Evolutionary conservation across 441 rosid species (phyloP).

Genomic region (Bruguiera hainesii): DNA sequence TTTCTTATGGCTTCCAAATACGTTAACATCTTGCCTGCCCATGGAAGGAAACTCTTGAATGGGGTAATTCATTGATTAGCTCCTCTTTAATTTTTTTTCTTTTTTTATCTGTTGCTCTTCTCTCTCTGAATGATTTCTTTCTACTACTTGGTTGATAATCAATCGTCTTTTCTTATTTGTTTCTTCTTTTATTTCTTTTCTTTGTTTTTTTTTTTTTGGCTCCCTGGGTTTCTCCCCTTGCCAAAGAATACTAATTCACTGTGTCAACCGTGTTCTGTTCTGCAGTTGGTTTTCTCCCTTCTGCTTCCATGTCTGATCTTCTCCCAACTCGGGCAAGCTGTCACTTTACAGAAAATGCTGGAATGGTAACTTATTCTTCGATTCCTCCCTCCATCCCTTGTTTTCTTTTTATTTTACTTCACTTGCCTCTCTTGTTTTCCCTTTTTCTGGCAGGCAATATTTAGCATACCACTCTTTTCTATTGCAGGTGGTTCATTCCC

Average conservation of each 20-base stretch:
- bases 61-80: slow-evolving; percentile 48
- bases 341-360: slow-evolving; percentile 75
- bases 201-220: not conserved
- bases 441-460: slow-evolving; percentile 1
- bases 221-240: not conserved
- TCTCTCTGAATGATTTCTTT: not conserved
- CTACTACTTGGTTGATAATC: not conserved
- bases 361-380: slow-evolving; percentile 53
- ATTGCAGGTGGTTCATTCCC: slow-evolving; percentile 96
- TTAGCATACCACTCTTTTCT: slow-evolving; percentile 12
- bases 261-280: slow-evolving; percentile 7
- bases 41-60: slow-evolving; percentile 82
- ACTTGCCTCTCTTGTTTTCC: not conserved
- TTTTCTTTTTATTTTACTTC: not conserved
- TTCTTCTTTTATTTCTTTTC: not conserved
- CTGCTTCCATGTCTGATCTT: slow-evolving; percentile 97
- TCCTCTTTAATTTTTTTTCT: not conserved
- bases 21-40: slow-evolving; percentile 86
- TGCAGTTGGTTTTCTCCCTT: slow-evolving; percentile 91
- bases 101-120: too few relatives aligned
- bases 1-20: slow-evolving; percentile 96
- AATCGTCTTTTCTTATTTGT: not conserved
- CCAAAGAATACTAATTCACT: not conserved
- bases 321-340: slow-evolving; percentile 95
- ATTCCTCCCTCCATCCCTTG: not conserved